Evolutionary conservation across 2,329 filamentous ascomycete genomes (phyloP).

Genomic region (Arthrobotrys megalospora): DNA sequence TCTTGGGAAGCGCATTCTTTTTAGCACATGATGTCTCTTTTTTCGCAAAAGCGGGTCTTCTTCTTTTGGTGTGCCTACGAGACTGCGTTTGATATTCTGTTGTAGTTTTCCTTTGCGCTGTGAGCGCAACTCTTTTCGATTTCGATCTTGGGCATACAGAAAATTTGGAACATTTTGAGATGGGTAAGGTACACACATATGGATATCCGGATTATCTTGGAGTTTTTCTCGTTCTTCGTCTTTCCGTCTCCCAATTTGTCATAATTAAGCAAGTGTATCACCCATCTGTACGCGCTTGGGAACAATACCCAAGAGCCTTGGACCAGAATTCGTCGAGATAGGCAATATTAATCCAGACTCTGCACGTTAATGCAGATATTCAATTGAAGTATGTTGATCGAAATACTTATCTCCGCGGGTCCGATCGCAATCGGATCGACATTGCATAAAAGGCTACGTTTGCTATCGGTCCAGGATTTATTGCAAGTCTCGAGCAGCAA

Average conservation of each 20-base stretch:
- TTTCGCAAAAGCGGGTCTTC: not conserved
- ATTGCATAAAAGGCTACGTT: too few species aligned
- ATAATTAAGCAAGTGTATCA: not conserved
- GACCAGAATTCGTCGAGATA: too few species aligned
- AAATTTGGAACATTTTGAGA: not conserved
- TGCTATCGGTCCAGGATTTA: too few species aligned
- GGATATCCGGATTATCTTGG: not conserved
- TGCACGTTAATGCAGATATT: too few species aligned
- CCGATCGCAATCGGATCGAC: too few species aligned
- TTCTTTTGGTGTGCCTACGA: not conserved
- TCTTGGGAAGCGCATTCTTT: constrained; percentile 12
- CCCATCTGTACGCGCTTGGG: too few species aligned
- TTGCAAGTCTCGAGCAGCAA: too few species aligned
- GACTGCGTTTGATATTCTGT: constrained; percentile 2
- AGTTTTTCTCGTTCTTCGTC: constrained; percentile 4
- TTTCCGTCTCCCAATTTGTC: not conserved
- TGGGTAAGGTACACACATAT: constrained; percentile 2
- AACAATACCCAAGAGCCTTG: too few species aligned
- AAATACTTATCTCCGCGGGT: too few species aligned
- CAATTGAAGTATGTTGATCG: too few species aligned
- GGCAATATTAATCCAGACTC: too few species aligned
- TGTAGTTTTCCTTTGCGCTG: not conserved
- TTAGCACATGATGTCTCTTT: constrained; percentile 22
- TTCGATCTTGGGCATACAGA: not conserved
- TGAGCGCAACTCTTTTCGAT: not conserved